Evolutionary conservation across 2,329 filamentous ascomycete species (phyloP), one percentile per base, ranked within the genome.

Genomic region (Mariannaea sp.): DNA sequence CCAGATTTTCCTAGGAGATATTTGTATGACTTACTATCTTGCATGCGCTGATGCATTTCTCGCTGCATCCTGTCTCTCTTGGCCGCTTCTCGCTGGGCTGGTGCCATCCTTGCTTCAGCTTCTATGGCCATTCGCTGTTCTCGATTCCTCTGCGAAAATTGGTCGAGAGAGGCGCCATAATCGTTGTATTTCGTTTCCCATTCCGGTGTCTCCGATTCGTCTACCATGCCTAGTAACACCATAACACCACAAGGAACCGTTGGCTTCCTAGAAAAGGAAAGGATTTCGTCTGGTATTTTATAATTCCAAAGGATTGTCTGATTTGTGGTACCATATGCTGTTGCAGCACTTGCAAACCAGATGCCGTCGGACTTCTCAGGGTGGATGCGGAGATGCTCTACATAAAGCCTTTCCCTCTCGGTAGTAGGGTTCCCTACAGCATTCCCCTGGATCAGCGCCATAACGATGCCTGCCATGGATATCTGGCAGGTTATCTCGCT

Each of bases 271-370:
- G 80, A 69, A 53, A 86, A 82, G 1, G 70, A 57, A 1, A 84
- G 61, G 4, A 85, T 68, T 3, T 77, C 74, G 16, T 79, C 73
- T 0, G 82, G 81, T 40, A 85, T 83, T 50, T 77, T 76, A 70
- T 83, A 85, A 64, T 80, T 82, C 83, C 83, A 86, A 3, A 86
- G 72, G 8, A 84, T 74, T 1, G 81, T 84, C 58, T 80, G 75
- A 43, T 74, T 78, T 0, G 77, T 74, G 1, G 79, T 81, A 16
- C 79, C 78, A 53, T 80, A 78, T 0, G 83, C 82, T 1, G 82
- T 85, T 1, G 76, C 76, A 1, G 77, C 77, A 53, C 76, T 79
- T 22, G 81, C 79, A 57, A 85, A 85, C 82, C 83, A 86, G 8
- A 75, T 68, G 7, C 80, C 80, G 24, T 72, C 69, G 1, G 68